Conservation (phyloP, 768 basidiomycete species). For the Coprinopsis cinerea region DNA sequence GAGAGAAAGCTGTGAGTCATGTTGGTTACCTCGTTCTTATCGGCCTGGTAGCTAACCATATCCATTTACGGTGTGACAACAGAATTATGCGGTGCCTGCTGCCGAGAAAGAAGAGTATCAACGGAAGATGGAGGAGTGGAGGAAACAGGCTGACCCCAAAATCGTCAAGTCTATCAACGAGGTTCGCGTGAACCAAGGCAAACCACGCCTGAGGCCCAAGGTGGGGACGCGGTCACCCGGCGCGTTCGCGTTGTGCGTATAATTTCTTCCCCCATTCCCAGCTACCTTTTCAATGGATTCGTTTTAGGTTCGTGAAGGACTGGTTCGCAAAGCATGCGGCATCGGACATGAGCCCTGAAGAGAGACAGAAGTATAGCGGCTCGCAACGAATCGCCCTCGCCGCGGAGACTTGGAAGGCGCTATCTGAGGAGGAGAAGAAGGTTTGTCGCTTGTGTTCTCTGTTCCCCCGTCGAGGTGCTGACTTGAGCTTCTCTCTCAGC, state of each 20-base stretch:
- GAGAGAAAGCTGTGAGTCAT: neutral
- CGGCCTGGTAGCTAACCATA: neutral
- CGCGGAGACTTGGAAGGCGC: constrained; percentile 7
- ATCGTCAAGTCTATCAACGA: constrained; percentile 15
- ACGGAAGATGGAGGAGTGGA: constrained; percentile 12
- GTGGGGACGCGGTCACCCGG: neutral
- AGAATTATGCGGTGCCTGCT: neutral
- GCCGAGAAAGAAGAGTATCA: neutral
- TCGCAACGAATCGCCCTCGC: neutral
- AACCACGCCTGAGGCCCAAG: neutral
- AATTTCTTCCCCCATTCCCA: neutral
- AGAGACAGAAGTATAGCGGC: neutral
- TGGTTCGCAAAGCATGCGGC: neutral
- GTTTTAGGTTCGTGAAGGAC: constrained; percentile 7
- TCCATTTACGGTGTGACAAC: no score
- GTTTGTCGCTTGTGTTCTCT: neutral
- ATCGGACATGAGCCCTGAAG: neutral
- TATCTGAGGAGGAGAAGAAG: constrained; percentile 10
- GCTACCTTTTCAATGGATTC: neutral
- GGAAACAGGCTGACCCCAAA: constrained; percentile 12
- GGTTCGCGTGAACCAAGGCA: no score
- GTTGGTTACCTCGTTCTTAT: neutral
- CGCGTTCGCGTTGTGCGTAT: no score
- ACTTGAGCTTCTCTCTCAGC: neutral
- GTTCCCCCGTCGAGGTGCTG: neutral